These are phyloP conservation scores for Schwanniomyces yamadae DNA, from an alignment of 805 yeast genomes.

Conservation along the genomic window DNA sequence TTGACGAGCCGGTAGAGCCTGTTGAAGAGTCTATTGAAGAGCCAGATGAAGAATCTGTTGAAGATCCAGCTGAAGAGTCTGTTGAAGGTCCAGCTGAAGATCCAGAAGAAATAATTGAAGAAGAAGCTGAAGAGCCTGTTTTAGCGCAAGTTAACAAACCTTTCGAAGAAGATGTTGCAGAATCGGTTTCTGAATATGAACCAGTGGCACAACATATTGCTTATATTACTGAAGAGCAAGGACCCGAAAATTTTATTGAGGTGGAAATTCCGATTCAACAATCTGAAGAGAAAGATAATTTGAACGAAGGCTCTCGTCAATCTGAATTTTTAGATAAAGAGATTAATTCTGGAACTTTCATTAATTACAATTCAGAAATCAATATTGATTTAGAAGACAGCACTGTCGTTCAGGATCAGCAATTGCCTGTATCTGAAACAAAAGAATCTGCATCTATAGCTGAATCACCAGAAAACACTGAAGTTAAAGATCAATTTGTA, in stretches of 20 bases:
- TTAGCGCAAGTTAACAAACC: background rate
- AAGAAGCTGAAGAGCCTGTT: conserved; percentile 2
- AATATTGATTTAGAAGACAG: no score
- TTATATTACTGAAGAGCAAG: background rate
- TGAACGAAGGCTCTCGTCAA: no score
- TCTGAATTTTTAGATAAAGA: no score
- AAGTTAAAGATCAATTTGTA: conserved; percentile 3
- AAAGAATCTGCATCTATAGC: no score
- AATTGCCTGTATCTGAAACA: no score
- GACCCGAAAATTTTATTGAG: no score
- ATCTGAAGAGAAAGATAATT: no score
- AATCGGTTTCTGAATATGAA: background rate
- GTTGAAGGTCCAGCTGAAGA: conserved; percentile 5
- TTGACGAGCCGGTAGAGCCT: background rate
- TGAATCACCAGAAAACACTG: background rate
- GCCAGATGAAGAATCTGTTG: background rate
- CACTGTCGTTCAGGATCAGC: no score
- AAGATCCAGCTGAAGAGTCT: background rate
- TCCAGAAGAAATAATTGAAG: conserved; percentile 4
- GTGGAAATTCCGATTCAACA: no score
- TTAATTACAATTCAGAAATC: no score
- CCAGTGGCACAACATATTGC: background rate
- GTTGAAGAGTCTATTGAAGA: conserved; percentile 1
- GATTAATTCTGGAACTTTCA: no score
- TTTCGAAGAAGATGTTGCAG: background rate